Conservation (phyloP, 2,329 filamentous ascomycete genomes). For the Aspergillus versicolor region DNA sequence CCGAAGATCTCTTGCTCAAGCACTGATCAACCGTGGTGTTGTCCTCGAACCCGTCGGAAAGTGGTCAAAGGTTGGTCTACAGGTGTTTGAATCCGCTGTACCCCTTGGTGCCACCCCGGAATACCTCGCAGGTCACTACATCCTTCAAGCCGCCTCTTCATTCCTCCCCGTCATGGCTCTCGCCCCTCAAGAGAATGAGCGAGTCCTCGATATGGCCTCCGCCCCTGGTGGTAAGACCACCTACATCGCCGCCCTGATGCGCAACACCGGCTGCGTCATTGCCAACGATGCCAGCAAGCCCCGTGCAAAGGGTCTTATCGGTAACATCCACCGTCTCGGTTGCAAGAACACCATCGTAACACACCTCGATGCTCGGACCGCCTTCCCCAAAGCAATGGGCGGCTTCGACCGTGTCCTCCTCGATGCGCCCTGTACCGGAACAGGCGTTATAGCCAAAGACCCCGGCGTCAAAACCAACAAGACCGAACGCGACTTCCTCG, state of each 20-base stretch:
- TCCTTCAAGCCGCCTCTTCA: constrained; percentile 92
- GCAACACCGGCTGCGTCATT: constrained; percentile 92
- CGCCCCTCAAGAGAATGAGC: constrained; percentile 87
- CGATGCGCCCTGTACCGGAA: constrained; percentile 93
- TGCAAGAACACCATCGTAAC: constrained; percentile 93
- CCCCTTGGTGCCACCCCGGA: constrained; percentile 94
- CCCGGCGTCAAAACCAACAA: constrained; percentile 98
- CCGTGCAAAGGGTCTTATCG: constrained; percentile 93
- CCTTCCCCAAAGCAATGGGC: constrained; percentile 91
- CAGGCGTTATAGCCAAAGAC: constrained; percentile 96
- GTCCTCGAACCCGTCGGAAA: constrained; percentile 96
- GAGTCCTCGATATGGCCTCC: constrained; percentile 90
- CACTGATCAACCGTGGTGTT: constrained; percentile 93
- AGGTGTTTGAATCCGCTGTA: constrained; percentile 87
- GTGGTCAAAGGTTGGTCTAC: constrained; percentile 96
- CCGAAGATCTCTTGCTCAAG: constrained; percentile 78
- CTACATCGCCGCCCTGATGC: constrained; percentile 94
- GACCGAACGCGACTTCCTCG: constrained; percentile 90
- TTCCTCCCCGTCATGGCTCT: constrained; percentile 98
- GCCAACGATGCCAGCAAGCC: constrained; percentile 95
- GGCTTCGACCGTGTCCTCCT: constrained; percentile 94
- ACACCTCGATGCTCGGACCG: constrained; percentile 82
- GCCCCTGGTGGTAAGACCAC: constrained; percentile 96
- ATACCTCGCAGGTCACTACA: constrained; percentile 96
- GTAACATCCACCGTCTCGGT: constrained; percentile 93